Evolutionary conservation across 108 stramenopile genomes (phyloP), one percentile per base, ranked within the genome.

Genomic region (Fragilariopsis cylindrus): DNA sequence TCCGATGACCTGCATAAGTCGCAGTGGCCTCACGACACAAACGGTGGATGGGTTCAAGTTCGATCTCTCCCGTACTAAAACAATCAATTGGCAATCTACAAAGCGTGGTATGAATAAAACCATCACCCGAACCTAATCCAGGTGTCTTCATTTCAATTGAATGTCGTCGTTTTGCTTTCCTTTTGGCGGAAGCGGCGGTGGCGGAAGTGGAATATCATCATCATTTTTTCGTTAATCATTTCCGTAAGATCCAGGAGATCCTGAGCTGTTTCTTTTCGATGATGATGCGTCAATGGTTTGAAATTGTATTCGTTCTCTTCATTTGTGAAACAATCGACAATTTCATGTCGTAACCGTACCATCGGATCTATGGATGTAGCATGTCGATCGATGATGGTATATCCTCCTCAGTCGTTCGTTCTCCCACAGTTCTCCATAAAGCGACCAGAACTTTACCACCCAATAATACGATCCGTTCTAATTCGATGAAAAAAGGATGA

Each of bases 101-200:
- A 18, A 88, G 72, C 0, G 87, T 85, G 13, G 87, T 88, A 62
- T 88, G 87, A 52, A 88, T 88, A 70, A 88, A 88, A 3, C 87
- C 87, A 71, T 88, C 87, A 15, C 80, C 78, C 52, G 70, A 46
- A 4, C 84, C 84, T 70, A 88, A 43, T 3, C 87, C 87, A 0
- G 87, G 87, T 47, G 87, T 85, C 58, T 74, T 79, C 4, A 77
- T 71, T 49, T 75, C 75, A 53, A 88, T 88, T 4, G 87, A 76
- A 53, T 85, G 77, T 41, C 69, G 77, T 0, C 79, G 74, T 40
- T 63, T 63, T 9, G 3, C 46, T n/a, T 6, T 60, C 39, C 21
- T 41, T 57, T 55, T 76, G 62, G 69, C 55, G 71, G 69, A 11
- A 54, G 4, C 5, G 8, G n/a, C 30, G 67, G 65, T 76, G 62